Evolutionary conservation across 164 flowering plant genomes (phyloP).

Genomic region (Kalanchoe fedtschenkoi): DNA sequence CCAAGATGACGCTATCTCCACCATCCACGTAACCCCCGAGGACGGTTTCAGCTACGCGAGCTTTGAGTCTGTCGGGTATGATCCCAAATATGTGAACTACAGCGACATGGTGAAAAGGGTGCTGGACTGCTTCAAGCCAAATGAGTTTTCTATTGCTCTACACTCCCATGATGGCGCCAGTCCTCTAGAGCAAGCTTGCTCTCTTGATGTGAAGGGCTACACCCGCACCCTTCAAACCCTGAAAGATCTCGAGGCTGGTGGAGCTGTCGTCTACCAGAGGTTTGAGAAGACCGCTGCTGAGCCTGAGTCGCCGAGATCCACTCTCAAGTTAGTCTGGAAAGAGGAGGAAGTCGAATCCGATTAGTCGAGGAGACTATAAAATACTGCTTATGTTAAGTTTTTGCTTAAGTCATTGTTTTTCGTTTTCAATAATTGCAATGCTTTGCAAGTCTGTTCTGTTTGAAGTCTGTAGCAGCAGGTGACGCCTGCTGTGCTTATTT

Average conservation of each 20-base stretch:
- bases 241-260: slow-evolving; percentile 34
- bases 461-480: slow-evolving; percentile 1
- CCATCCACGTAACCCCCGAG: no score
- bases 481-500: no score
- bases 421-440: neutral
- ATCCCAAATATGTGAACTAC: slow-evolving; percentile 28
- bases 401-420: no score
- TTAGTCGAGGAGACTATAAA: neutral
- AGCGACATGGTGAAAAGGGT: slow-evolving; percentile 48
- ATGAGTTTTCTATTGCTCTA: slow-evolving; percentile 57
- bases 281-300: slow-evolving; percentile 18
- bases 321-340: slow-evolving; percentile 34
- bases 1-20: no score
- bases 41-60: slow-evolving; percentile 87
- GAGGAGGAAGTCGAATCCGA: slow-evolving; percentile 17
- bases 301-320: slow-evolving; percentile 32
- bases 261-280: slow-evolving; percentile 29
- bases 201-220: slow-evolving; percentile 35
- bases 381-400: neutral
- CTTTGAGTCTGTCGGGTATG: slow-evolving; percentile 64
- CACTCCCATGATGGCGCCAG: slow-evolving; percentile 23
- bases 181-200: slow-evolving; percentile 8
- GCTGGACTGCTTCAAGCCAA: slow-evolving; percentile 53
- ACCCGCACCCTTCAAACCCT: slow-evolving; percentile 15
- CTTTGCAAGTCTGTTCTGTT: neutral